Evolutionary conservation across 1,284 basidiomycete genomes (phyloP).

Genomic region (Fomitopsis schrenkii): DNA sequence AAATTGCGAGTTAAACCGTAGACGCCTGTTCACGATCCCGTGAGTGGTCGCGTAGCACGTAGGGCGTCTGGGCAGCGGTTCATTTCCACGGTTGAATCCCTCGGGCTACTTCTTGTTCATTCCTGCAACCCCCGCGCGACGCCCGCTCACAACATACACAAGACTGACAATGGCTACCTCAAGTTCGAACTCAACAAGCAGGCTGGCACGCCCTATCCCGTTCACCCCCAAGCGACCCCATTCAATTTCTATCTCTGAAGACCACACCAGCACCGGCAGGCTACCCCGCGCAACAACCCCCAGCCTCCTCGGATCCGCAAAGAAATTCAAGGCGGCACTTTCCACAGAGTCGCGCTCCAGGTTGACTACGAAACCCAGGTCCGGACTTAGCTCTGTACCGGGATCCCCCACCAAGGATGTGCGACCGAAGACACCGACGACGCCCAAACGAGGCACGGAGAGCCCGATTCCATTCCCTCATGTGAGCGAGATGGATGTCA

Average conservation of each 20-base stretch:
- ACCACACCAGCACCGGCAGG: constrained; percentile 11
- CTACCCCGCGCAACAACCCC: constrained; percentile 30
- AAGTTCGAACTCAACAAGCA: constrained; percentile 17
- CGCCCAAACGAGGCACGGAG: constrained; percentile 37
- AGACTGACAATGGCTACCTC: constrained; percentile 14
- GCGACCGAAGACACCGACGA: constrained; percentile 43
- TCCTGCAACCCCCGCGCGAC: background rate
- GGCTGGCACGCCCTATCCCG: constrained; percentile 27
- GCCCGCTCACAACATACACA: background rate
- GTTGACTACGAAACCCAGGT: constrained; percentile 28
- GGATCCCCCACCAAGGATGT: constrained; percentile 47
- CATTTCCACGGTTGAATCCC: constrained; percentile 20
- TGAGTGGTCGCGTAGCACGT: constrained; percentile 17
- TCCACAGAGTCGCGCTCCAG: constrained; percentile 55
- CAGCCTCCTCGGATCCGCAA: constrained; percentile 46
- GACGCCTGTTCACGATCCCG: constrained; percentile 15
- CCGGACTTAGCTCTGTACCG: constrained; percentile 42
- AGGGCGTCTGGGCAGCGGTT: background rate
- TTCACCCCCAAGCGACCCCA: constrained; percentile 55
- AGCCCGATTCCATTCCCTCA: constrained; percentile 43
- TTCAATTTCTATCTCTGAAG: constrained; percentile 31
- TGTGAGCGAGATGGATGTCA: constrained; percentile 71
- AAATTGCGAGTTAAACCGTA: constrained; percentile 5
- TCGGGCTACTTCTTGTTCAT: background rate
- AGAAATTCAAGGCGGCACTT: constrained; percentile 64